A percentile compares a stretch with the other conserved stretches of the same genome.
Conservation (phyloP, 2,329 filamentous ascomycete genomes). For the Colletotrichum higginsianum region DNA sequence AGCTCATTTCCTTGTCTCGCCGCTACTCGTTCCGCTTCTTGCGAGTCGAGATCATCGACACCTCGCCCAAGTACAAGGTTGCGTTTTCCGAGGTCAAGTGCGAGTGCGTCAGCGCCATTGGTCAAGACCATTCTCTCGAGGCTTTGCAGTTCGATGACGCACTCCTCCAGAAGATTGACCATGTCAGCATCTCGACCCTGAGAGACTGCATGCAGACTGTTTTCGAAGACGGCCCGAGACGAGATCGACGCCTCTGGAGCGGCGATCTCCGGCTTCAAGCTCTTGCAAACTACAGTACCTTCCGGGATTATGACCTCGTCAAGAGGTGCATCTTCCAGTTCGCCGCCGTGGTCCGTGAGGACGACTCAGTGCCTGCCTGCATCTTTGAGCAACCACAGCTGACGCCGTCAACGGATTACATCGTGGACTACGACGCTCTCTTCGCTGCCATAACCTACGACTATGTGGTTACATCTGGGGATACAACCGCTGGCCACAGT, state of each 20-base stretch:
- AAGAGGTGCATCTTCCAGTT: slow-evolving; percentile 55
- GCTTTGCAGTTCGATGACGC: slow-evolving; percentile 40
- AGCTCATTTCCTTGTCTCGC: slow-evolving; percentile 48
- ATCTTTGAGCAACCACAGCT: slow-evolving; percentile 52
- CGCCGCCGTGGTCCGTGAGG: slow-evolving; percentile 50
- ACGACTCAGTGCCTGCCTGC: slow-evolving; percentile 53
- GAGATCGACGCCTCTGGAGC: slow-evolving; percentile 55
- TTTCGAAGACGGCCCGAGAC: slow-evolving; percentile 56
- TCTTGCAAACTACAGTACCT: slow-evolving; percentile 54
- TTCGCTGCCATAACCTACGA: slow-evolving; percentile 52
- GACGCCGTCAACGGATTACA: slow-evolving; percentile 51
- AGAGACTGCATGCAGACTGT: slow-evolving; percentile 58
- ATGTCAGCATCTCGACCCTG: slow-evolving; percentile 51
- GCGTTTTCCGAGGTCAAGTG: slow-evolving; percentile 48
- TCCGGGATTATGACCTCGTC: slow-evolving; percentile 52
- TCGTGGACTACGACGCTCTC: slow-evolving; percentile 55
- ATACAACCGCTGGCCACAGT: slow-evolving; percentile 47
- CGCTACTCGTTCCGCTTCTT: slow-evolving; percentile 54
- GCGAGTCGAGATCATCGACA: slow-evolving; percentile 53
- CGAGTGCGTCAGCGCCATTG: slow-evolving; percentile 49
- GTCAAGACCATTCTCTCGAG: slow-evolving; percentile 42
- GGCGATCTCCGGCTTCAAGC: slow-evolving; percentile 55
- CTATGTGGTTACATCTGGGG: slow-evolving; percentile 51
- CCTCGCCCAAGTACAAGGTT: slow-evolving; percentile 53
- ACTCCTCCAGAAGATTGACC: slow-evolving; percentile 49